phyloP scores from a whole-genome alignment of 495 filamentous ascomycete genomes.

The Xylaria flabelliformis region DNA sequence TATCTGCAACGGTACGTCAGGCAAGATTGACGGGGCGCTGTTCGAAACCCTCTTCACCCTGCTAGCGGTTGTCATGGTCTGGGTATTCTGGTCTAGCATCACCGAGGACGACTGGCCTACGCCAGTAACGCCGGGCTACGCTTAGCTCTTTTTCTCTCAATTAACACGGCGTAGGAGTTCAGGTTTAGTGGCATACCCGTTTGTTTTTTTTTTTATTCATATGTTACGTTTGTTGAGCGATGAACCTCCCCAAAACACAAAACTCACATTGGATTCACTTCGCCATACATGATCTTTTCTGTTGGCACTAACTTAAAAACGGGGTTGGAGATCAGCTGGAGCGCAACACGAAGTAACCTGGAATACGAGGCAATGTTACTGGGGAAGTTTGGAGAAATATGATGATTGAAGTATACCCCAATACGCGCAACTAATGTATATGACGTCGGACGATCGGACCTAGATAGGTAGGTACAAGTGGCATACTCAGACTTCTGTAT shows the following conservation, averaged over 20 bases:
- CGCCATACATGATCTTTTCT: slow-evolving; percentile 28
- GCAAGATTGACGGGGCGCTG: slow-evolving; percentile 89
- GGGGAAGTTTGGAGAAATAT: slow-evolving; percentile 18
- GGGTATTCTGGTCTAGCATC: slow-evolving; percentile 98
- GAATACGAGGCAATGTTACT: slow-evolving; percentile 22
- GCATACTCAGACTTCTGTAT: background rate
- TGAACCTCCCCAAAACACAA: slow-evolving; percentile 29
- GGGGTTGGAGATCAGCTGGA: slow-evolving; percentile 28
- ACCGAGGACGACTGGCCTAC: slow-evolving; percentile 98
- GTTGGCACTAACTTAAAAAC: slow-evolving; percentile 9
- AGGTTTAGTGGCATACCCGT: slow-evolving; percentile 42
- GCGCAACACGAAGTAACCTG: slow-evolving; percentile 34
- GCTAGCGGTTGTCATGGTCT: slow-evolving; percentile 77
- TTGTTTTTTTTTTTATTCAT: slow-evolving; percentile 41
- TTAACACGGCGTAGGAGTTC: slow-evolving; percentile 37
- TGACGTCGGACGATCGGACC: slow-evolving; percentile 47
- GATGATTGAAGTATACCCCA: slow-evolving; percentile 40
- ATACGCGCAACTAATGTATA: slow-evolving; percentile 46
- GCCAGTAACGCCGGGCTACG: slow-evolving; percentile 37
- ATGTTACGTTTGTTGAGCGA: slow-evolving; percentile 30
- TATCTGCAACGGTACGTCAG: slow-evolving; percentile 79
- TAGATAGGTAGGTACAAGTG: slow-evolving; percentile 31
- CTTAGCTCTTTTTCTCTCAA: slow-evolving; percentile 38
- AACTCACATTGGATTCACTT: slow-evolving; percentile 31
- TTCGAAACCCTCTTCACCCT: slow-evolving; percentile 96